Percentiles rank a stretch among this genome's conserved stretches.
phyloP scores from a whole-genome alignment of 2,329 filamentous ascomycete species.

The Apiospora arundinis region DNA sequence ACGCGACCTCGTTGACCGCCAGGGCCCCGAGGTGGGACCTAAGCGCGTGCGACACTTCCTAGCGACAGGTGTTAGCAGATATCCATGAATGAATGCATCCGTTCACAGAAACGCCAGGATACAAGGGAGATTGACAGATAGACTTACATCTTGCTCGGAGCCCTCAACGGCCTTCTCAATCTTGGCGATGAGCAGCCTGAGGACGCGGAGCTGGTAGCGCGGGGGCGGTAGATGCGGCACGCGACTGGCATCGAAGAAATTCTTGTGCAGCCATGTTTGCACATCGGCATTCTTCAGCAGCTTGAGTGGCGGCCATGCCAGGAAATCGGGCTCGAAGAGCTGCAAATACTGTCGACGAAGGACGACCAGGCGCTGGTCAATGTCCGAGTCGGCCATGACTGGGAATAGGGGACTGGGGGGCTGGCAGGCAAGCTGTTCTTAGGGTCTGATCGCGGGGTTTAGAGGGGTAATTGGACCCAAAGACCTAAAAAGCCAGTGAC shows the following conservation, averaged over 20 bases:
- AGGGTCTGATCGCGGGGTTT: background rate
- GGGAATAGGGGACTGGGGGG: background rate
- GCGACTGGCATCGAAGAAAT: constrained; percentile 60
- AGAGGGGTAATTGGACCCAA: too few species aligned
- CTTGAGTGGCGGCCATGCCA: constrained; percentile 39
- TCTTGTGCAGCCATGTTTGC: constrained; percentile 52
- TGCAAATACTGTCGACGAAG: constrained; percentile 41
- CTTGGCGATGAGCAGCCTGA: constrained; percentile 60
- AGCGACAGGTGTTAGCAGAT: constrained; percentile 15
- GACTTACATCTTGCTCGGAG: background rate
- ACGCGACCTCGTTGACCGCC: constrained; percentile 47
- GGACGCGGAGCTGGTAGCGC: constrained; percentile 63
- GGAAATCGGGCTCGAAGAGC: constrained; percentile 40
- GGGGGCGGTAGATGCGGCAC: constrained; percentile 58
- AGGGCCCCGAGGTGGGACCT: constrained; percentile 61
- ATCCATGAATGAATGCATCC: background rate
- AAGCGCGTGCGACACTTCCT: constrained; percentile 70
- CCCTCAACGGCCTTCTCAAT: background rate
- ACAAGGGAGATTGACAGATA: background rate
- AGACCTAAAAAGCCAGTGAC: background rate
- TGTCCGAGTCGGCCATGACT: constrained; percentile 26
- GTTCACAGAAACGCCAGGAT: background rate
- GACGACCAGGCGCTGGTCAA: constrained; percentile 36
- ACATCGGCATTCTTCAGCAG: constrained; percentile 36
- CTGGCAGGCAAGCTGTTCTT: background rate